Percentiles rank a stretch among this genome's conserved stretches.
These are phyloP conservation scores for Cyberlindnera meyerae DNA, from an alignment of 805 yeast species.

Conservation along the genomic window DNA sequence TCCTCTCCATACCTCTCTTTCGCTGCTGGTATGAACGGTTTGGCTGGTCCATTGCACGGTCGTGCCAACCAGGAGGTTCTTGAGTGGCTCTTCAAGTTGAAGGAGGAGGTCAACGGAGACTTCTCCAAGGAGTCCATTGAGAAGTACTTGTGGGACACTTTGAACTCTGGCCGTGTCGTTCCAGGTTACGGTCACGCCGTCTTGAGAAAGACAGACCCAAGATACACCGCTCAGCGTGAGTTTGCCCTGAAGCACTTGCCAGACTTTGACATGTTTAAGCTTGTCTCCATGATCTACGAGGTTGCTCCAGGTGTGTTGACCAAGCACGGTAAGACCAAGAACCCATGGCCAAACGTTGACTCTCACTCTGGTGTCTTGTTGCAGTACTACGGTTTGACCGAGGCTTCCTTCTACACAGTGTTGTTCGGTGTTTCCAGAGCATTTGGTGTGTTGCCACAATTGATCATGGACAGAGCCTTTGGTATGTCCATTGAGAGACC, in stretches of 20 bases:
- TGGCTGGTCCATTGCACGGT: slow-evolving; percentile 86
- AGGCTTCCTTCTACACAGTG: slow-evolving; percentile 80
- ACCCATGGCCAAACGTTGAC: slow-evolving; percentile 92
- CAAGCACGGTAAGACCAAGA: slow-evolving; percentile 85
- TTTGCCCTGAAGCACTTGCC: slow-evolving; percentile 75
- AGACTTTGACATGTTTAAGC: slow-evolving; percentile 72
- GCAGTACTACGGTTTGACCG: slow-evolving; percentile 81
- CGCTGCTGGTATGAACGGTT: slow-evolving; percentile 80
- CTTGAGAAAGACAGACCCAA: slow-evolving; percentile 83
- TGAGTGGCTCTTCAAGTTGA: slow-evolving; percentile 71
- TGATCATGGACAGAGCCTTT: slow-evolving; percentile 77
- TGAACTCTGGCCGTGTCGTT: slow-evolving; percentile 78
- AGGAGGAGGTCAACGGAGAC: slow-evolving; percentile 55
- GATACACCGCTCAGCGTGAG: slow-evolving; percentile 82
- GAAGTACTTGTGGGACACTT: slow-evolving; percentile 72
- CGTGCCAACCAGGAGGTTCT: slow-evolving; percentile 86
- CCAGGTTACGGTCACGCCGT: slow-evolving; percentile 92
- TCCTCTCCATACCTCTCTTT: slow-evolving; percentile 73
- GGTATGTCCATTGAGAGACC: slow-evolving; percentile 86
- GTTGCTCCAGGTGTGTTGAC: slow-evolving; percentile 79
- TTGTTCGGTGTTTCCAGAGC: slow-evolving; percentile 86
- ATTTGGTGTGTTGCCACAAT: slow-evolving; percentile 79
- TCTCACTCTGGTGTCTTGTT: slow-evolving; percentile 82
- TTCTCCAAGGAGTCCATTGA: slow-evolving; percentile 64
- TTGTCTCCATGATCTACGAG: slow-evolving; percentile 72